Conservation (phyloP, 495 filamentous ascomycete genomes). For the Neurospora pannonica region DNA sequence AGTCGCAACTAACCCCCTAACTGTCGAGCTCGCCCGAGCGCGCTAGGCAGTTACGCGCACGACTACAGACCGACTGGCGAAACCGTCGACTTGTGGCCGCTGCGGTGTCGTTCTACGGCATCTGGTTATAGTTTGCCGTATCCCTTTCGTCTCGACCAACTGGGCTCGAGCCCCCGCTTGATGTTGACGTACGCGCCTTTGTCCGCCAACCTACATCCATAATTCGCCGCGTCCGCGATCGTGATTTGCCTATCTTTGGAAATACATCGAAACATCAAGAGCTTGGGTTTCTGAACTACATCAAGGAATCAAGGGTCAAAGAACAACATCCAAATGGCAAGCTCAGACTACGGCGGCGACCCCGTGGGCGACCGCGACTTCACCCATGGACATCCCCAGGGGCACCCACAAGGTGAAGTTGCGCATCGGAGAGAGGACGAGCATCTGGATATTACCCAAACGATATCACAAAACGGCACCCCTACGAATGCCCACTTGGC, state of each 20-base stretch:
- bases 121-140: neutral
- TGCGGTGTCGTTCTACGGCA: neutral
- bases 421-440: constrained; percentile 29
- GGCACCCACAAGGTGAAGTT: constrained; percentile 2
- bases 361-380: constrained; percentile 14
- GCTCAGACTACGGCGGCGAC: constrained; percentile 19
- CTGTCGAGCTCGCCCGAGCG: neutral
- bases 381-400: constrained; percentile 8
- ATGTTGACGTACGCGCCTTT: neutral
- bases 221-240: neutral
- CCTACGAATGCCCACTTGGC: constrained; percentile 18
- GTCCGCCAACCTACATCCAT: neutral
- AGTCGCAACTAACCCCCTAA: neutral
- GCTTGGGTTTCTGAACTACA: constrained; percentile 10
- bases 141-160: neutral
- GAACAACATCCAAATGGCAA: constrained; percentile 16
- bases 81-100: neutral
- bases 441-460: constrained; percentile 24
- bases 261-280: constrained; percentile 3
- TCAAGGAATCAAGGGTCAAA: constrained; percentile 12
- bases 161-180: neutral
- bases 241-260: neutral
- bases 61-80: neutral
- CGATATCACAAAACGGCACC: constrained; percentile 27
- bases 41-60: neutral